Evolutionary conservation across 805 yeast species (phyloP), one percentile per base, ranked within the genome.

Genomic region (Metschnikowia kunwiensis): DNA sequence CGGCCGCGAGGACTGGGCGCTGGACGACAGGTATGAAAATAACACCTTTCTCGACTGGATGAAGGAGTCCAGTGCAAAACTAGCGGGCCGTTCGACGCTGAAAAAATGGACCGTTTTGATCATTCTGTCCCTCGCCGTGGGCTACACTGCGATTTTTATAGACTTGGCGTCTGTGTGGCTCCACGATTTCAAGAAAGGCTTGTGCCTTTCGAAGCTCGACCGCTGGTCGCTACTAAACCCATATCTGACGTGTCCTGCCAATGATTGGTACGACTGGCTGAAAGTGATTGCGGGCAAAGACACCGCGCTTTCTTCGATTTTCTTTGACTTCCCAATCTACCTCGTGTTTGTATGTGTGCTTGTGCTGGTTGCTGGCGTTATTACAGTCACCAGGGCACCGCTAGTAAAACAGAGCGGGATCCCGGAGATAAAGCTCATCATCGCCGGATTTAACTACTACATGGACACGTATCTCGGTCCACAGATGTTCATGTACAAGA

Each of bases 371-470:
- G 70, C 70, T 5, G 58, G 66, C 14, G 53, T 47, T 30, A 50
- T 65, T 23, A 51, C 68, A 8, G 42, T 53, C 21, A 42, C 42
- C 9, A 44, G 49, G 26, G 61, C 54, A 18, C 57, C 55, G 2
- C 43, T 51, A 22, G 58, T 63, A 30, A 61, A 56, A 29, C 70
- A 63, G 42, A 61, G 85, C 32, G 95, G 95, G 5, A 82, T 86
- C 19, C 73, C 88, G 0, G 95, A 86, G 49, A 72, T 82, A 31
- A 81, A 81, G 50, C 67, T 80, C 25, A 74, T 82, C 13, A 67
- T 85, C 8, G 74, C 80, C 3, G 96, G 95, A 1, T 67, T 76
- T 46, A 70, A 75, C 18, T 68, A 80, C 38, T 39, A 55, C 21
- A 36, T 64, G 17, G 56, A 65, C 7, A 67, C 63, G 5, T 78